Conservation (phyloP, 202 grass and related monocot genomes). For the Elaeis oleifera region DNA sequence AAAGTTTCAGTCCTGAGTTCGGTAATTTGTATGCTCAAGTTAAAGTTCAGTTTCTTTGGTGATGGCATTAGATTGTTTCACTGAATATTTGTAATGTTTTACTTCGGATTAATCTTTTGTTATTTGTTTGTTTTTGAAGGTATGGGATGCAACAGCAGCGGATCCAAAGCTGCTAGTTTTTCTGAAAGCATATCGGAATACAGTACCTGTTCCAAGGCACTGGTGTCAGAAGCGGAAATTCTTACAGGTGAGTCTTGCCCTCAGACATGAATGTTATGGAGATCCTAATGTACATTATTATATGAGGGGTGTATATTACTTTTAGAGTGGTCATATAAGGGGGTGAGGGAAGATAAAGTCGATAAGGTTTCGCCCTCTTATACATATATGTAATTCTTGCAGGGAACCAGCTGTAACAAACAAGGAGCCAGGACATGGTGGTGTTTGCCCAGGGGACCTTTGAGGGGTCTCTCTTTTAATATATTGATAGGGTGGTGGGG, state of each 20-base stretch:
- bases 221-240: constrained; percentile 96
- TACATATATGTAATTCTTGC: constrained; percentile 83
- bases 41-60: no score
- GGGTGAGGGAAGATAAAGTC: constrained; percentile 42
- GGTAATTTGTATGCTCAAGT: no score
- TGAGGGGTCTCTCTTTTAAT: constrained; percentile 44
- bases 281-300: constrained; percentile 7
- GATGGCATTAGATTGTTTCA: no score
- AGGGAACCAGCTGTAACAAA: constrained; percentile 61
- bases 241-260: constrained; percentile 55
- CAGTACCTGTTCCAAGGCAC: constrained; percentile 89
- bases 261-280: constrained; percentile 3
- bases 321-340: constrained; percentile 9
- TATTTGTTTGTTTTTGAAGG: constrained; percentile 37
- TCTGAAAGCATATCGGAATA: constrained; percentile 86
- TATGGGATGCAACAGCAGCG: constrained; percentile 83
- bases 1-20: no score
- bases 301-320: constrained; percentile 8
- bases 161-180: constrained; percentile 81
- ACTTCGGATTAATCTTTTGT: not conserved
- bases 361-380: constrained; percentile 81
- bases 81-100: not conserved
- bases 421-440: constrained; percentile 44
- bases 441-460: constrained; percentile 25
- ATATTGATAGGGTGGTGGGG: constrained; percentile 21